Conservation (phyloP, 345 rosid genomes). For the Citrus sinensis region DNA sequence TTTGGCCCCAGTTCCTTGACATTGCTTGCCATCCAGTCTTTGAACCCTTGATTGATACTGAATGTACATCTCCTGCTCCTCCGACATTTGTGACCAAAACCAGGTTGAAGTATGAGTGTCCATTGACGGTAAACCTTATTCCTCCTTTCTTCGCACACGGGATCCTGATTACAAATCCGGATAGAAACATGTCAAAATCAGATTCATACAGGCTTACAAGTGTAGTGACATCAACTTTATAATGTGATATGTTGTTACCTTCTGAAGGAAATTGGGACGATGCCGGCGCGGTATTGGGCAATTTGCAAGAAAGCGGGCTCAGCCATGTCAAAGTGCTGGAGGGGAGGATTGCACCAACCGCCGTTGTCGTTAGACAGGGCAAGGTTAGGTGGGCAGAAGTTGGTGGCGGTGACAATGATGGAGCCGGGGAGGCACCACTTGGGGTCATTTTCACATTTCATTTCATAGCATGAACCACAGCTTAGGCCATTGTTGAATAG, state of each 20-base stretch:
- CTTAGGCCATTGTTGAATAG: constrained; percentile 75
- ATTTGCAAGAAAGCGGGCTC: constrained; percentile 93
- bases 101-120: constrained; percentile 93
- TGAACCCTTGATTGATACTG: constrained; percentile 90
- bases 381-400: constrained; percentile 84
- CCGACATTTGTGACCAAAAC: constrained; percentile 81
- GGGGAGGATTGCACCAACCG: constrained; percentile 99
- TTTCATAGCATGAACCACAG: constrained; percentile 75
- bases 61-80: constrained; percentile 76
- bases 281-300: constrained; percentile 92
- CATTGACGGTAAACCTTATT: constrained; percentile 78
- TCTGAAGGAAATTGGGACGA: constrained; percentile 84
- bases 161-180: constrained; percentile 43
- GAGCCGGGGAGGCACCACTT: constrained; percentile 67
- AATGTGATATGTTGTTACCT: constrained; percentile 34
- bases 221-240: neutral
- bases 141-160: constrained; percentile 91
- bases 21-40: constrained; percentile 82
- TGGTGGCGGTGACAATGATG: constrained; percentile 75
- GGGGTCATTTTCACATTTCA: constrained; percentile 61
- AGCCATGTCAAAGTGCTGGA: constrained; percentile 91
- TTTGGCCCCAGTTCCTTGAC: constrained; percentile 99
- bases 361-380: constrained; percentile 77
- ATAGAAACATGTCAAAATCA: neutral
- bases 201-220: neutral